Conservation (phyloP, 1,284 basidiomycete genomes). For the Sanghuangporus weigelae region DNA sequence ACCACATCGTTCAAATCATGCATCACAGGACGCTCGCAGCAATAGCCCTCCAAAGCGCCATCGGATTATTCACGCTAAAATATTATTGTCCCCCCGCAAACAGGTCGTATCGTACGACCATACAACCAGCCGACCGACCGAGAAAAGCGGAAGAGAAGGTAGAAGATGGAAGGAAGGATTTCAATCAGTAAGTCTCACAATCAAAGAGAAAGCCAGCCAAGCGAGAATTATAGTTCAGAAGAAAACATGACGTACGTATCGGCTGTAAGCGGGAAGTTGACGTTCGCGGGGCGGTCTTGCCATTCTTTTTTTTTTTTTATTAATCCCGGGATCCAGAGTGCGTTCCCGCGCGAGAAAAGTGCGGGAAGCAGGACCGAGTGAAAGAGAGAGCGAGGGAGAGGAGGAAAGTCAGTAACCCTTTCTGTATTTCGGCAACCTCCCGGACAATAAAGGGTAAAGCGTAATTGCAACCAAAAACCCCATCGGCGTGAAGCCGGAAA, state of each 20-base stretch:
- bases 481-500: neutral
- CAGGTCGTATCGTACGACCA: too few relatives aligned
- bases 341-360: neutral
- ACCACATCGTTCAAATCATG: too few relatives aligned
- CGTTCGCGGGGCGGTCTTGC: conserved; percentile 50
- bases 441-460: neutral
- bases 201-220: neutral
- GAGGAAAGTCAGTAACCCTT: neutral
- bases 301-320: conserved; percentile 39
- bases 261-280: conserved; percentile 44
- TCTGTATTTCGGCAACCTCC: neutral
- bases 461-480: neutral
- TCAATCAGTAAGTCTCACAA: neutral
- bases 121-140: too few relatives aligned
- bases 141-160: too few relatives aligned
- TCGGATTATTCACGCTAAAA: conserved; percentile 22
- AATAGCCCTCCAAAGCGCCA: conserved; percentile 20
- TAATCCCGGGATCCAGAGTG: neutral
- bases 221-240: neutral
- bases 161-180: too few relatives aligned
- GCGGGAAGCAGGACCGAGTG: neutral
- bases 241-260: conserved; percentile 36
- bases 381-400: neutral
- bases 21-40: conserved; percentile 17
- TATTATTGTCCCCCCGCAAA: too few relatives aligned